These are phyloP conservation scores for Peronospora farinosa DNA, from an alignment of 352 stramenopile species.

Conservation along the genomic window DNA sequence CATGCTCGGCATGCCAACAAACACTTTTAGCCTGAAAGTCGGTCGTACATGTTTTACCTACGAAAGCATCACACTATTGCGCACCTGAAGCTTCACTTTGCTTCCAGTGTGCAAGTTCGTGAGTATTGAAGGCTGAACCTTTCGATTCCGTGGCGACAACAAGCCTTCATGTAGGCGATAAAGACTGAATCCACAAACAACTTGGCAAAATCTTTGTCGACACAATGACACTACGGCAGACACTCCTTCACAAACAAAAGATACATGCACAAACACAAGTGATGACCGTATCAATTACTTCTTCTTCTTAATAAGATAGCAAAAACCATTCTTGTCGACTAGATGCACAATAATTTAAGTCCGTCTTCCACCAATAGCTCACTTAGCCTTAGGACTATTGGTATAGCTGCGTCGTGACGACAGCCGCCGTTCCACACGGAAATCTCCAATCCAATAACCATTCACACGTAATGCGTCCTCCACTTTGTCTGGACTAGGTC, in stretches of 20 bases:
- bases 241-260: constrained; percentile 10
- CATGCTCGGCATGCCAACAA: too few relatives aligned
- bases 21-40: too few relatives aligned
- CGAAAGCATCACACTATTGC: too few relatives aligned
- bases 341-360: constrained; percentile 34
- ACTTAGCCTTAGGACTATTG: constrained; percentile 24
- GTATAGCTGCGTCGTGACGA: constrained; percentile 26
- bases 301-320: constrained; percentile 15
- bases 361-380: constrained; percentile 1
- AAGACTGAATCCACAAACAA: constrained; percentile 31
- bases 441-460: constrained; percentile 78
- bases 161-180: constrained; percentile 49
- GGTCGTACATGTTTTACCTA: too few relatives aligned
- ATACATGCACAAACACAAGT: constrained; percentile 9
- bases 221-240: constrained; percentile 40
- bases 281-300: constrained; percentile 6
- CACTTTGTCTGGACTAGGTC: constrained; percentile 33
- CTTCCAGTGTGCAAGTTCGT: too few relatives aligned
- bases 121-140: too few relatives aligned
- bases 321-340: constrained; percentile 21
- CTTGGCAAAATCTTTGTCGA: constrained; percentile 15
- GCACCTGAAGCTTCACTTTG: too few relatives aligned
- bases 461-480: constrained; percentile 54
- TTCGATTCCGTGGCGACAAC: constrained; percentile 32
- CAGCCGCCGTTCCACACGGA: constrained; percentile 41